phyloP scores from a whole-genome alignment of 1,284 basidiomycete genomes.

The Ustilago tritici region DNA sequence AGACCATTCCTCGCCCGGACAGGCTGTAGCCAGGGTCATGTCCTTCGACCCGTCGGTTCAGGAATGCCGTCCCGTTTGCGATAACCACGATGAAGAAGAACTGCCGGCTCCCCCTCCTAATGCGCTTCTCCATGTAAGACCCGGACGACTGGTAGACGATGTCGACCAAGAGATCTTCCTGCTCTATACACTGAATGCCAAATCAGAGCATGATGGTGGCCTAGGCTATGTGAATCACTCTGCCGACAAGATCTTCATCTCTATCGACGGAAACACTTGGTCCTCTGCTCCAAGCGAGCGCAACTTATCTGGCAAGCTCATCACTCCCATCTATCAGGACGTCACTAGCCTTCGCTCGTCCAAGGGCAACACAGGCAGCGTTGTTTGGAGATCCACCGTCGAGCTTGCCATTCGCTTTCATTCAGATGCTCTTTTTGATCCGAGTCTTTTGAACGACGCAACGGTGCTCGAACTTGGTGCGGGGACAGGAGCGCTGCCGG shows the following conservation, averaged over 20 bases:
- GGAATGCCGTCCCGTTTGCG: background rate
- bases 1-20: background rate
- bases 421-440: slow-evolving; percentile 24
- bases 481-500: slow-evolving; percentile 63
- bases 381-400: slow-evolving; percentile 62
- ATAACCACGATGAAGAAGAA: background rate
- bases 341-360: slow-evolving; percentile 57
- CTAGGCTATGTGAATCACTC: slow-evolving; percentile 53
- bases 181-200: slow-evolving; percentile 46
- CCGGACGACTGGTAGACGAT: slow-evolving; percentile 35
- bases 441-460: slow-evolving; percentile 10
- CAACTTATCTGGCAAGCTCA: slow-evolving; percentile 26
- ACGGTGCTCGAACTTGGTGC: slow-evolving; percentile 63
- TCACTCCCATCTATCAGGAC: slow-evolving; percentile 43
- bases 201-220: slow-evolving; percentile 41
- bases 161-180: slow-evolving; percentile 60
- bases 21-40: background rate
- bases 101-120: slow-evolving; percentile 24
- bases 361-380: slow-evolving; percentile 63
- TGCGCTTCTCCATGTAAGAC: slow-evolving; percentile 11
- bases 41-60: background rate
- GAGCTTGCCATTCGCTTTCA: slow-evolving; percentile 44
- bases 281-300: slow-evolving; percentile 17
- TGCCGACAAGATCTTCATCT: slow-evolving; percentile 39
- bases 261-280: slow-evolving; percentile 32